A percentile compares a stretch with the other conserved stretches of the same genome.
Evolutionary conservation across 2,329 filamentous ascomycete species (phyloP).

Genomic region (Colletotrichum sp.): DNA sequence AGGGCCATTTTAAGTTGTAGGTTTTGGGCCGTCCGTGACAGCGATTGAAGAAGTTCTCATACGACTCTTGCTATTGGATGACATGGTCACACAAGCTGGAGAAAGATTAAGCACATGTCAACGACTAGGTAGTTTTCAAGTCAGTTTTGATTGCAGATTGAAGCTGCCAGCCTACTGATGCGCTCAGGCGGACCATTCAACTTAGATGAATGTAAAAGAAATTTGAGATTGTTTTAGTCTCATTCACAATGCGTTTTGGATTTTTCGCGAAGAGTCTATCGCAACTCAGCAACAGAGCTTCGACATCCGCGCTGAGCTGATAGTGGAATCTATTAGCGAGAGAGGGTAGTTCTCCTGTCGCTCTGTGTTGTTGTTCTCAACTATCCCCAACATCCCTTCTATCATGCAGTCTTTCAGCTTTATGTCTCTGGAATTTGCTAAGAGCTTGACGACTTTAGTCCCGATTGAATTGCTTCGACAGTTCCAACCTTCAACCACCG

Average conservation of each 20-base stretch:
- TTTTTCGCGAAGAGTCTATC: fast-evolving
- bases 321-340: too few relatives aligned
- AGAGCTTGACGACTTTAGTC: too few relatives aligned
- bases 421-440: background rate
- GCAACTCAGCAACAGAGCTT: background rate
- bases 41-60: background rate
- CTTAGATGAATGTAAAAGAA: background rate
- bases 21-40: too few relatives aligned
- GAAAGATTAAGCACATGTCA: background rate
- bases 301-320: background rate
- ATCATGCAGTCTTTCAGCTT: fast-evolving
- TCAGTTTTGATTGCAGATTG: background rate
- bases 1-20: too few relatives aligned
- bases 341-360: too few relatives aligned
- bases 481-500: too few relatives aligned
- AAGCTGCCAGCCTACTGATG: background rate
- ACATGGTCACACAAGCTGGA: background rate
- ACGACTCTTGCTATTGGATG: background rate
- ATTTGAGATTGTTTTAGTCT: fast-evolving
- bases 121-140: background rate
- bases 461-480: too few relatives aligned
- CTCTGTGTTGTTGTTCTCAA: background rate
- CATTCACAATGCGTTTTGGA: fast-evolving
- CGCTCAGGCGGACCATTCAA: background rate
- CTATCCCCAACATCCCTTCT: fast-evolving